Base-by-base conservation (phyloP, 2,329 filamentous ascomycete genomes). In the Aspergillus sp. region DNA sequence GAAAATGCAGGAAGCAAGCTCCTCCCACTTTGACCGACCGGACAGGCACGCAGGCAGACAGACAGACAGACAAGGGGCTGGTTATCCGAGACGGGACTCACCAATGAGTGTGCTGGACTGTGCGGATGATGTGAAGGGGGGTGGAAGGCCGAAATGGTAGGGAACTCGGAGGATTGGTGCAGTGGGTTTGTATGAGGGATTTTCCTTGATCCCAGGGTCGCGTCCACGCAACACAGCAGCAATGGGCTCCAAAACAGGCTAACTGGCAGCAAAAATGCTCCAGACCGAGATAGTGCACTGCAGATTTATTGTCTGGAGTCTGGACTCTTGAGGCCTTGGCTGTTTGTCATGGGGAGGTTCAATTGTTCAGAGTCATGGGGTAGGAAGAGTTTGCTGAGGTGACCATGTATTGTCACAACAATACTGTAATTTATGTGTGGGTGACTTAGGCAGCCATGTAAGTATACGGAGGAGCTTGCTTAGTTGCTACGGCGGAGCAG, bases 151-250 rank as follows among this genome's bases (percentile, higher is more conserved):
- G 39, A 52, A 42, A 18, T 44, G 48, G 44, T 48, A 44, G 44
- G 49, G 43, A 24, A 50, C 32, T 48, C 26, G 48, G 60, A 26
- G 12, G 43, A 48, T 48, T 45, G 47, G 39, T 44, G 22, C 24
- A 44, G 15, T 5, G 30, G 34, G 5, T 45, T 51, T 57, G 57
- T 65, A 64, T 64, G 64, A 66, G 62, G 64, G 63, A 66, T 66
- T 66, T 66, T 66, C 51, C 44, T 55, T n/a, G 39, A 41, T 47
- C 43, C 22, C 38, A 52, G 48, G 53, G 56, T 32, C 36, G 48
- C 54, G 44, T 60, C 43, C 44, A 48, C 47, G 55, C 41, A 58
- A 47, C 47, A 56, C 38, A 57, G 55, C 53, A 58, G 56, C 44
- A 41, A 55, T 55, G 48, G 44, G 48, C 45, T 41, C 53, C 45